Evolutionary conservation across 345 rosid species (phyloP), one percentile per base, ranked within the genome.

Genomic region (Lepidium sativum): DNA sequence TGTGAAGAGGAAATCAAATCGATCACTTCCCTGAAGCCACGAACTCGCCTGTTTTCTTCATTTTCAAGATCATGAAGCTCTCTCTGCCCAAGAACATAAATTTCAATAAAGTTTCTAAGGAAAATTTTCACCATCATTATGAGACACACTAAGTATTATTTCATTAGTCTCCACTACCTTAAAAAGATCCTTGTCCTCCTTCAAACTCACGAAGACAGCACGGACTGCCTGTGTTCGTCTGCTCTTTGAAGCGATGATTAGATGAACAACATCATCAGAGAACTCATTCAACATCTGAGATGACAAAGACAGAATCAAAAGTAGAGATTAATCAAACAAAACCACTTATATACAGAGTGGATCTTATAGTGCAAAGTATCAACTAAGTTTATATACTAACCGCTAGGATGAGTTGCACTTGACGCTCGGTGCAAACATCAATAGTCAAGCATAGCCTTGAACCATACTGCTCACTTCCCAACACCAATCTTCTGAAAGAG

Each of bases 11-110:
- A 87, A 68, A 92, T 83, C 84, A 87, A 73, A 75, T 92, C 97
- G 35, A 92, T 67, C 83, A 89, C 94, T 80, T 89, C 97, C 56
- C 97, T 80, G 56, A 92, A 92, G 65, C 98, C 97, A 75, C 87
- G 83, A 53, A 83, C 54, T 68, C 80, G 80, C 74, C 75, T 84
- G 73, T 76, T 86, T 50, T 80, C 86, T 60, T 89, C 88, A 4
- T 68, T 78, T 47, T 92, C 91, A 27, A 76, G 48, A 57, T 78
- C 75, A 54, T 67, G 81, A 77, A 92, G 87, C 78, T 86, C 91
- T 68, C 55, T 77, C 98, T 92, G 84, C 70, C 42, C 49, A 80
- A 75, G 56, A 71, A 37, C 59, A 56, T 21, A 55, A 16, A 29
- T 34, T 20, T 16, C 37, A 38, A 25, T 10, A 25, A 12, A 11